Evolutionary conservation across 306 rosid species (phyloP), one percentile per base, ranked within the genome.

Genomic region (Hylodesmum podocarpum): DNA sequence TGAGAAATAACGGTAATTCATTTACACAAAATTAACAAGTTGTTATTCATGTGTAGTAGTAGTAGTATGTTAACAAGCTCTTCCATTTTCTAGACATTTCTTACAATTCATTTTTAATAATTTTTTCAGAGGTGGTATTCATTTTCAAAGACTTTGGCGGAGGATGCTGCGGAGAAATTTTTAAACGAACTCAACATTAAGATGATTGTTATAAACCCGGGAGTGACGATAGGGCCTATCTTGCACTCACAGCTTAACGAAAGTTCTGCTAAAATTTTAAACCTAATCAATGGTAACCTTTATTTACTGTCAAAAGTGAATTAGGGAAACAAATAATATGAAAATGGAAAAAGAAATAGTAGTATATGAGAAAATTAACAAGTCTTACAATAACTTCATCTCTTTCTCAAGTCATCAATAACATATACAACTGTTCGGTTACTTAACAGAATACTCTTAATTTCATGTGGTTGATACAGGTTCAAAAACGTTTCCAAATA

Each of bases 201-300:
- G 50, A 37, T 64, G 4, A 19, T 80, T 80, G 68, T 47, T 28
- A 72, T 80, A 14, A 64, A 72, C 55, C 83, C 78, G 5, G 19
- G 41, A 15, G 15, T 80, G 31, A 0, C 12, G 0, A 29, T 41
- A 14, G 79, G 83, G 0, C 83, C 69, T 18, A 68, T 72, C 29
- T 31, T 80, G 53, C 83, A 80, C 53, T 51, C 74, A 28, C 74
- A 80, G 0, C 80, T 93, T 33, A 93, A 93, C 51, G 82, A 80
- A 29, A 91, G 93, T 77, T 84, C 84, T 69, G 73, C 86, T 18
- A 64, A 76, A 3, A 22, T 93, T 77, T 39, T 86, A 75, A 81
- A 85, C 76, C 43, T 92, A 28, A 50, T 90, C n/a, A 88, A 82
- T 37, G 97, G 97, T 92, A 88, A 25, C 8, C 13, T 39, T 65